These are phyloP conservation scores for Rhizophora apiculata DNA, from an alignment of 345 rosid species.

Conservation along the genomic window DNA sequence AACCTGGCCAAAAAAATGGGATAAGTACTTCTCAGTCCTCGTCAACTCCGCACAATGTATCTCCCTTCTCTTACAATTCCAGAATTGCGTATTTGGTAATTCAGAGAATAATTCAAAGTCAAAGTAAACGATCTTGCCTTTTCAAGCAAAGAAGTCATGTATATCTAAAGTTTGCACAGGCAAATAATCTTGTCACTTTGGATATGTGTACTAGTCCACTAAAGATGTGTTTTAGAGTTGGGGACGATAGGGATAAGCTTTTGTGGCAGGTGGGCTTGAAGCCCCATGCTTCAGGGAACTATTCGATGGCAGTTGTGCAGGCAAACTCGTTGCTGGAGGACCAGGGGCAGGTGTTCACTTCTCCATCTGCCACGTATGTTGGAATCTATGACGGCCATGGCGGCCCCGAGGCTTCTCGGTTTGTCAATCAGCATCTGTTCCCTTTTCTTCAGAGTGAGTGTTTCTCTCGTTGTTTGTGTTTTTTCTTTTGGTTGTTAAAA, in stretches of 20 bases:
- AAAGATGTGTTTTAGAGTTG: conserved; percentile 43
- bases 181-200: conserved; percentile 7
- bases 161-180: not conserved
- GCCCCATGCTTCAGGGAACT: conserved; percentile 56
- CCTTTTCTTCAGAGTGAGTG: conserved; percentile 44
- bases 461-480: not conserved
- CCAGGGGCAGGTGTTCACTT: conserved; percentile 59
- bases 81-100: conserved; percentile 36
- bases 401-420: conserved; percentile 64
- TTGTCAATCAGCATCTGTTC: conserved; percentile 45
- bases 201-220: conserved; percentile 39
- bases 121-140: not conserved
- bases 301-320: conserved; percentile 61
- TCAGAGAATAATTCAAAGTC: not conserved
- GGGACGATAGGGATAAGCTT: conserved; percentile 36
- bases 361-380: conserved; percentile 59
- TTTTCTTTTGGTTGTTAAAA: not conserved
- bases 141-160: not conserved
- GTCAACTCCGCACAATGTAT: conserved; percentile 14
- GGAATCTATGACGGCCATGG: conserved; percentile 79
- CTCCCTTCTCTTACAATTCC: not conserved
- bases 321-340: conserved; percentile 62
- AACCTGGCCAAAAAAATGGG: conserved; percentile 8
- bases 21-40: conserved; percentile 24
- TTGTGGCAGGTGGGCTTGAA: conserved; percentile 57